A percentile compares a stretch with the other conserved stretches of the same genome.
These are phyloP conservation scores for Drechslera avenae DNA, from an alignment of 2,329 filamentous ascomycete genomes.

Conservation along the genomic window DNA sequence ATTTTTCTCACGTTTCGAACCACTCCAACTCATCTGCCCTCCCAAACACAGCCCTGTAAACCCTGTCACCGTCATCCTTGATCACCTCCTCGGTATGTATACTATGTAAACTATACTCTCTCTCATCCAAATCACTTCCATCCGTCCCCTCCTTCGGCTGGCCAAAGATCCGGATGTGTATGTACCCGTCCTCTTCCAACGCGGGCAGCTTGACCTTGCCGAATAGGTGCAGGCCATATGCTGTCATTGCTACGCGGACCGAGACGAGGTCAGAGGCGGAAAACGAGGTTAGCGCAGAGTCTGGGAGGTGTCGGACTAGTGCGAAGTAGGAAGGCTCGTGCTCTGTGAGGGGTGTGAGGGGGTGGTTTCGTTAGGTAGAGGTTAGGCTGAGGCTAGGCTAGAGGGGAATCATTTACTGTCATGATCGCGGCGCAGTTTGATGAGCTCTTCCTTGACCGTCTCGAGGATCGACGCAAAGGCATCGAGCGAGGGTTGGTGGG, in stretches of 20 bases:
- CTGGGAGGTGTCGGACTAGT: slow-evolving; percentile 48
- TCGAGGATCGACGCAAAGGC: slow-evolving; percentile 42
- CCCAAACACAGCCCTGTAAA: slow-evolving; percentile 41
- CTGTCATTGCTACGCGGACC: slow-evolving; percentile 37
- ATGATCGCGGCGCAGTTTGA: slow-evolving; percentile 42
- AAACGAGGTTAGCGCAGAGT: slow-evolving; percentile 43
- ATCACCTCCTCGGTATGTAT: slow-evolving; percentile 44
- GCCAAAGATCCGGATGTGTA: slow-evolving; percentile 41
- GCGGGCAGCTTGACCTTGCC: slow-evolving; percentile 36
- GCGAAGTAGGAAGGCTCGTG: slow-evolving; percentile 48
- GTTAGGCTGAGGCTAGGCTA: too few relatives aligned
- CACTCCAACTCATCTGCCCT: slow-evolving; percentile 40
- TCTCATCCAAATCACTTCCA: slow-evolving; percentile 37
- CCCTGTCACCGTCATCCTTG: slow-evolving; percentile 36
- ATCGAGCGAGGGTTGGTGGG: slow-evolving; percentile 42
- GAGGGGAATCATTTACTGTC: slow-evolving; percentile 31
- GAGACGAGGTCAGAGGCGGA: slow-evolving; percentile 29
- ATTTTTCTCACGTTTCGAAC: slow-evolving; percentile 41
- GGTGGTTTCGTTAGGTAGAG: background rate
- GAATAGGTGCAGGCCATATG: slow-evolving; percentile 43
- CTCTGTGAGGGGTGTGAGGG: slow-evolving; percentile 21
- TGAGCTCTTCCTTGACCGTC: slow-evolving; percentile 39
- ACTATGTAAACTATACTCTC: slow-evolving; percentile 41
- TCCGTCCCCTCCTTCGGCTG: slow-evolving; percentile 43
- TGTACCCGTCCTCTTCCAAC: slow-evolving; percentile 26